phyloP scores from a whole-genome alignment of 495 filamentous ascomycete species.

The Penicillium parvum region DNA sequence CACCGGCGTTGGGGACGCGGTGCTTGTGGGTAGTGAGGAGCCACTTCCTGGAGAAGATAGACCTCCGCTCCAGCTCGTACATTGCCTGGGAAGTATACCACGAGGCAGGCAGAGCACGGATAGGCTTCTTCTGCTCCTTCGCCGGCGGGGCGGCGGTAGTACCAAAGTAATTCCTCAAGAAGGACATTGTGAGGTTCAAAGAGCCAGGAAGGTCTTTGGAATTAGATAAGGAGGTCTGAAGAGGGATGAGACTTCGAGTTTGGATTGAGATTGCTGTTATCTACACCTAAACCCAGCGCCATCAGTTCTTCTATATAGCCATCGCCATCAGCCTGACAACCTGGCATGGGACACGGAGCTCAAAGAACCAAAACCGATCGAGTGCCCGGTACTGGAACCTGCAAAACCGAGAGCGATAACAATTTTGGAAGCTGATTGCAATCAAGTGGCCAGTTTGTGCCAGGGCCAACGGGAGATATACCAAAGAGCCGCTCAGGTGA shows the following conservation, averaged over 20 bases:
- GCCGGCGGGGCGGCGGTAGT: slow-evolving; percentile 11
- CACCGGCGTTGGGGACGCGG: slow-evolving; percentile 40
- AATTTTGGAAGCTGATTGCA: slow-evolving; percentile 3
- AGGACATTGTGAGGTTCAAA: slow-evolving; percentile 21
- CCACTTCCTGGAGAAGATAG: slow-evolving; percentile 48
- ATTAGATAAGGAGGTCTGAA: neutral
- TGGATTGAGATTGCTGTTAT: slow-evolving; percentile 6
- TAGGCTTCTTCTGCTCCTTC: slow-evolving; percentile 20
- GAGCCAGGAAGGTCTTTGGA: slow-evolving; percentile 6
- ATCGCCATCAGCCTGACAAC: slow-evolving; percentile 8
- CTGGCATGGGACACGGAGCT: slow-evolving; percentile 5
- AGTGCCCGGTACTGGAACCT: slow-evolving; percentile 5
- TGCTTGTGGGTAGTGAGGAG: slow-evolving; percentile 45
- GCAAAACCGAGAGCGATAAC: slow-evolving; percentile 9
- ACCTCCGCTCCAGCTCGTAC: slow-evolving; percentile 44
- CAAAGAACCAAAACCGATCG: slow-evolving; percentile 3
- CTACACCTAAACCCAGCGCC: slow-evolving; percentile 2
- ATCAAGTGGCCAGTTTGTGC: slow-evolving; percentile 21
- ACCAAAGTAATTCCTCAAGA: slow-evolving; percentile 28
- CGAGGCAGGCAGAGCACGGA: slow-evolving; percentile 40
- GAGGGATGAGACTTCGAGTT: neutral
- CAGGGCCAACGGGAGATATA: slow-evolving; percentile 20
- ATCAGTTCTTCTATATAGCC: slow-evolving; percentile 16
- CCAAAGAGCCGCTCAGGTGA: slow-evolving; percentile 23
- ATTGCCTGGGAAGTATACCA: slow-evolving; percentile 45